These are phyloP conservation scores for Paramecium biaurelia DNA, from an alignment of 73 alveolate species.

Conservation along the genomic window DNA sequence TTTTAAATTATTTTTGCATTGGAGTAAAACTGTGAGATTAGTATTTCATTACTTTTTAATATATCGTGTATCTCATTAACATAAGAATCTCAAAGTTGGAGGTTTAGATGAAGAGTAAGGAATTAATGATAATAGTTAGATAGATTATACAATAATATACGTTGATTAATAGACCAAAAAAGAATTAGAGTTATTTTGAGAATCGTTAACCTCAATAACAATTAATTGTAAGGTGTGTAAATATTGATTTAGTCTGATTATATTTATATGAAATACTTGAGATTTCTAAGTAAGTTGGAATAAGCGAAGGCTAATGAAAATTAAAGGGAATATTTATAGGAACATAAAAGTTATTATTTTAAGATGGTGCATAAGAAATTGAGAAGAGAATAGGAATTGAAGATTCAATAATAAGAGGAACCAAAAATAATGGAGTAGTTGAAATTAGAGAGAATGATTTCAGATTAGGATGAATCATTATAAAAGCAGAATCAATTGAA, in stretches of 20 bases:
- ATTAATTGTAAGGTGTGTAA: neutral
- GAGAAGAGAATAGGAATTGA: neutral
- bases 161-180: neutral
- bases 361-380: neutral
- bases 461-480: neutral
- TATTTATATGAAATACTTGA: neutral
- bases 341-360: neutral
- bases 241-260: constrained; percentile 4
- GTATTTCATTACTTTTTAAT: neutral
- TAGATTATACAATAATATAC: neutral
- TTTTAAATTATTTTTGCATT: constrained; percentile 8
- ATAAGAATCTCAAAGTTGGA: neutral
- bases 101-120: neutral
- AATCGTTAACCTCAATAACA: neutral
- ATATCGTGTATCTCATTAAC: constrained; percentile 11
- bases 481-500: neutral
- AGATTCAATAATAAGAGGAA: neutral
- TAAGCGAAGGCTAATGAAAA: neutral
- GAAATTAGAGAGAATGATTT: neutral
- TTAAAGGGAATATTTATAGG: neutral
- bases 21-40: constrained; percentile 43
- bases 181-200: constrained; percentile 23
- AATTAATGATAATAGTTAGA: neutral
- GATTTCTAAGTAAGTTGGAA: neutral
- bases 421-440: neutral